Evolutionary conservation across 768 basidiomycete genomes (phyloP).

Genomic region (Flagelloscypha sp.): DNA sequence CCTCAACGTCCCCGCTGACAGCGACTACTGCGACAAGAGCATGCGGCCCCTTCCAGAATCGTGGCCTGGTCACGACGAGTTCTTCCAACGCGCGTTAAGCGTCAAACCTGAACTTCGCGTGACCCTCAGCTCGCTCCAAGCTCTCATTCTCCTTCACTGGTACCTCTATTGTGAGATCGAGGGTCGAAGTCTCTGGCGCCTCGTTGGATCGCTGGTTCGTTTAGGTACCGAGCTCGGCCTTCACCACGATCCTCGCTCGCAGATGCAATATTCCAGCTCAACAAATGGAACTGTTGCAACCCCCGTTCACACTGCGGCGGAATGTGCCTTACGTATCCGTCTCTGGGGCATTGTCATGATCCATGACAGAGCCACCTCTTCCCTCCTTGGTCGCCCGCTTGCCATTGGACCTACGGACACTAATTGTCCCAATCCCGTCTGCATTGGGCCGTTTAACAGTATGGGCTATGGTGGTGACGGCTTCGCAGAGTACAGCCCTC

Average conservation of each 20-base stretch:
- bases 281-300: slow-evolving; percentile 14
- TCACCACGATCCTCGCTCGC: slow-evolving; percentile 75
- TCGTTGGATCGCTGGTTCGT: slow-evolving; percentile 78
- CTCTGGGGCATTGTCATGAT: slow-evolving; percentile 82
- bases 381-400: slow-evolving; percentile 78
- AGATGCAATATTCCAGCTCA: slow-evolving; percentile 35
- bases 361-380: slow-evolving; percentile 83
- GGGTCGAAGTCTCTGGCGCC: slow-evolving; percentile 83
- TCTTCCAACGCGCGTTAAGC: slow-evolving; percentile 70
- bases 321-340: slow-evolving; percentile 70
- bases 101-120: slow-evolving; percentile 80
- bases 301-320: slow-evolving; percentile 59
- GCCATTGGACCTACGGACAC: slow-evolving; percentile 78
- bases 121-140: slow-evolving; percentile 75
- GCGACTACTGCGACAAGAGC: slow-evolving; percentile 39
- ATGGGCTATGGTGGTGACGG: slow-evolving; percentile 11
- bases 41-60: slow-evolving; percentile 41
- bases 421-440: slow-evolving; percentile 61
- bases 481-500: slow-evolving; percentile 57
- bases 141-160: slow-evolving; percentile 80
- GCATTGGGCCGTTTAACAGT: too few species aligned
- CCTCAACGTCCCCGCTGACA: slow-evolving; percentile 46
- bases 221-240: slow-evolving; percentile 77
- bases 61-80: slow-evolving; percentile 81
- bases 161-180: slow-evolving; percentile 88